phyloP scores from a whole-genome alignment of 768 basidiomycete species.

The Russula brevipes region DNA sequence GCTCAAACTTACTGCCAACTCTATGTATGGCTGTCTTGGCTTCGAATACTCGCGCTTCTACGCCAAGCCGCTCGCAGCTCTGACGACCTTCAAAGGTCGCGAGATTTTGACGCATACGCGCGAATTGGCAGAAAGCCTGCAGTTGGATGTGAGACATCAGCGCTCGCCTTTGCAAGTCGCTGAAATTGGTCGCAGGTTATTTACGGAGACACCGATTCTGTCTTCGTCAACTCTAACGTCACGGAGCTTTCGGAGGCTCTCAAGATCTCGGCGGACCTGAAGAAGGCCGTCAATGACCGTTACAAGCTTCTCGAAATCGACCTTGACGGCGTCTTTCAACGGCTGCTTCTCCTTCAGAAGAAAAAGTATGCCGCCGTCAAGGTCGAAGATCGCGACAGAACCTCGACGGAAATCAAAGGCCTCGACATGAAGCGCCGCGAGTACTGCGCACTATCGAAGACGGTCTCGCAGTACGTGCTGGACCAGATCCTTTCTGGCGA shows the following conservation, averaged over 20 bases:
- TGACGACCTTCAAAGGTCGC: conserved; percentile 96
- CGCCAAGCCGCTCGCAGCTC: conserved; percentile 91
- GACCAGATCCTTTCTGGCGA: conserved; percentile 90
- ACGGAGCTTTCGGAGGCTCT: conserved; percentile 84
- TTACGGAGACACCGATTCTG: conserved; percentile 98
- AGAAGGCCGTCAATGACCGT: conserved; percentile 92
- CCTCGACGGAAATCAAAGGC: conserved; percentile 89
- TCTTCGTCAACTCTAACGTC: conserved; percentile 96
- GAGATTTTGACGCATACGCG: conserved; percentile 92
- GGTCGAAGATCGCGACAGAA: conserved; percentile 75
- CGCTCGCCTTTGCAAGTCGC: not conserved
- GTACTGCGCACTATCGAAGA: conserved; percentile 88
- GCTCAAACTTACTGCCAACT: conserved; percentile 95
- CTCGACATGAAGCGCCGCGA: conserved; percentile 99
- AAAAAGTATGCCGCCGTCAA: conserved; percentile 99
- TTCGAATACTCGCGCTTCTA: conserved; percentile 97
- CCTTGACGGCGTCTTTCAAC: conserved; percentile 88
- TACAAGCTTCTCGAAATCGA: conserved; percentile 97
- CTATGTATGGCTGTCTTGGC: conserved; percentile 99
- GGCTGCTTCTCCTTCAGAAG: conserved; percentile 90
- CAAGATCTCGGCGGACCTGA: conserved; percentile 87
- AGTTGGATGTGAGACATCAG: conserved; percentile 62
- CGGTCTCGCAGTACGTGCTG: conserved; percentile 88
- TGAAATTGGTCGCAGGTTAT: conserved; percentile 60
- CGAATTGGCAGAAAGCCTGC: conserved; percentile 85